A percentile compares a stretch with the other conserved stretches of the same genome.
phyloP scores from a whole-genome alignment of 164 flowering plant genomes.

The Amborella trichopoda region DNA sequence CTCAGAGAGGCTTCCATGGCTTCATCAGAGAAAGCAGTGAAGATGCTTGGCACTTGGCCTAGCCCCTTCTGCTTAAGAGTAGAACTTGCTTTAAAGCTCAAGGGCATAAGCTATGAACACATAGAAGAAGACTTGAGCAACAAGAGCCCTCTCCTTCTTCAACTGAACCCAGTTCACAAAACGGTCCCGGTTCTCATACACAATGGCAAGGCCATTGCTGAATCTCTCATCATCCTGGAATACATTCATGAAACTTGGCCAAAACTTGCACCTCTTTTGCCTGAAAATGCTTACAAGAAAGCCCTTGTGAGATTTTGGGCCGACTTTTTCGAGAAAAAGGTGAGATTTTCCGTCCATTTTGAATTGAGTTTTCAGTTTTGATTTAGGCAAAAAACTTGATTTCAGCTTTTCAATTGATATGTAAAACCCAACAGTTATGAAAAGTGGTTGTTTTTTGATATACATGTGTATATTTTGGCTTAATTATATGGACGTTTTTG shows the following conservation, averaged over 20 bases:
- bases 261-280: constrained; percentile 12
- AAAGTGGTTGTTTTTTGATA: no score
- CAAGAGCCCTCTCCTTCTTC: constrained; percentile 7
- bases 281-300: constrained; percentile 22
- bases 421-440: no score
- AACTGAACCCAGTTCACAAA: constrained; percentile 22
- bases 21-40: constrained; percentile 11
- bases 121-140: no score
- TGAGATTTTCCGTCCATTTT: no score
- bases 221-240: constrained; percentile 22
- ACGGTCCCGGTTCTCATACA: constrained; percentile 25
- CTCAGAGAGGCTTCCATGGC: no score
- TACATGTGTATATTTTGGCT: no score
- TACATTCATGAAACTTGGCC: constrained; percentile 30
- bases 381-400: no score
- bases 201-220: constrained; percentile 15
- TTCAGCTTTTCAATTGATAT: no score
- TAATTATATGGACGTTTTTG: no score
- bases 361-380: no score
- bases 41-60: constrained; percentile 12
- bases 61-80: background rate
- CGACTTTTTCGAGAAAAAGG: constrained; percentile 12
- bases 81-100: no score
- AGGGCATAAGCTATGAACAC: no score
- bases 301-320: constrained; percentile 31